phyloP scores from a whole-genome alignment of 2,329 filamentous ascomycete species.

The Monosporascus sp. region DNA sequence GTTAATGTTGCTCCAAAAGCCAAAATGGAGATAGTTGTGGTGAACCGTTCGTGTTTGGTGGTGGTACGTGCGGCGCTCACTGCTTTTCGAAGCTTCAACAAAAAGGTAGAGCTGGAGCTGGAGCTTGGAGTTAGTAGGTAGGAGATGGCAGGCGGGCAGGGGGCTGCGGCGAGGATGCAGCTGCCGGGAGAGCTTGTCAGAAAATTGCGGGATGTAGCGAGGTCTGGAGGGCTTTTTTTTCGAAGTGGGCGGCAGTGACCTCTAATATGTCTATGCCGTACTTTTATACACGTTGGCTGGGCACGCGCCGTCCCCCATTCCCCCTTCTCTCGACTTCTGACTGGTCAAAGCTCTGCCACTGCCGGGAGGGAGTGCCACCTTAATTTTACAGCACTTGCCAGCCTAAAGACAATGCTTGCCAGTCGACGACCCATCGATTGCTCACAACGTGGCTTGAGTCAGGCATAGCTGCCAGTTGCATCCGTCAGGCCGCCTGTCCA shows the following conservation, averaged over 20 bases:
- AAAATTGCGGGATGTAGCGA: conserved; percentile 8
- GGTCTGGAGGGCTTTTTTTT: conserved; percentile 13
- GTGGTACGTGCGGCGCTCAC: not conserved
- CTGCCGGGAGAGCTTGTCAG: conserved; percentile 3
- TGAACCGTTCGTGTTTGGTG: not conserved
- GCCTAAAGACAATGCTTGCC: not conserved
- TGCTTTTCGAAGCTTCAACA: not conserved
- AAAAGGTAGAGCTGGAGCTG: no score
- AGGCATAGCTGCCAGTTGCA: not conserved
- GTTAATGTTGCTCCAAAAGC: not conserved
- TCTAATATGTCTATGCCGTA: conserved; percentile 12
- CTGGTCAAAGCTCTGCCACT: conserved; percentile 1
- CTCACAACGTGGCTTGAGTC: not conserved
- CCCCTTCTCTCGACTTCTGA: not conserved
- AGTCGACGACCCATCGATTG: not conserved
- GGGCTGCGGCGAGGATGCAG: not conserved
- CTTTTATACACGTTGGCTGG: conserved; percentile 8
- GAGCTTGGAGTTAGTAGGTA: no score
- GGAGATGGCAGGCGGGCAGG: no score
- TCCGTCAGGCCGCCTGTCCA: not conserved
- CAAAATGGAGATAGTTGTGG: not conserved
- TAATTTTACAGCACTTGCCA: not conserved
- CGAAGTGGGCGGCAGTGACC: conserved; percentile 13
- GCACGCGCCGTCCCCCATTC: not conserved
- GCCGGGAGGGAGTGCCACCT: not conserved